A percentile compares a stretch with the other conserved stretches of the same genome.
These are phyloP conservation scores for Phytophthora melonis DNA, from an alignment of 352 stramenopile genomes.

Conservation along the genomic window DNA sequence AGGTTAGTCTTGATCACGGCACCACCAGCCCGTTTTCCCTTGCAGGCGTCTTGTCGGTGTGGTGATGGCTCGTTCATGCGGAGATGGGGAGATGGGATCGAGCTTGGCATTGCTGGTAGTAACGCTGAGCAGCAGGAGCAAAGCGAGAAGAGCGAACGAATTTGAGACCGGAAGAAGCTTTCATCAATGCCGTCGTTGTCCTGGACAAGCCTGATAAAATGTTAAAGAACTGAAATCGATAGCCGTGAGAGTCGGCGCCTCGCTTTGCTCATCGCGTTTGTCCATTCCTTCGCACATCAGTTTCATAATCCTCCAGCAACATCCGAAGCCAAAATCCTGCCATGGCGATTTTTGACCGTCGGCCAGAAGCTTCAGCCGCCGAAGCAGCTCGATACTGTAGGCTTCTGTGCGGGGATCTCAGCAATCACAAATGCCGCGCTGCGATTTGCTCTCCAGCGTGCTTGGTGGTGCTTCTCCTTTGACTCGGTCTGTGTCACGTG, in stretches of 20 bases:
- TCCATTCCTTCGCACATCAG: background rate
- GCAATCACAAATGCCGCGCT: background rate
- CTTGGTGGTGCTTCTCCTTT: too few relatives aligned
- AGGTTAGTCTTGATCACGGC: background rate
- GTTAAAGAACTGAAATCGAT: constrained; percentile 1
- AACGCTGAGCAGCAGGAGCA: background rate
- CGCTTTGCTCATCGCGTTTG: background rate
- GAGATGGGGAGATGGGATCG: background rate
- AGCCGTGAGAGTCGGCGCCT: background rate
- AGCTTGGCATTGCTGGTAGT: background rate
- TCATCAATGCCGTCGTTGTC: constrained; percentile 5
- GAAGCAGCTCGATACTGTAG: too few relatives aligned
- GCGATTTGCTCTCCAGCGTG: background rate
- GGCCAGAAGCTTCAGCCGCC: too few relatives aligned
- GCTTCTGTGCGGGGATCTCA: background rate
- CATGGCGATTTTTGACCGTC: too few relatives aligned
- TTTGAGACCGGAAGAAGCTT: constrained; percentile 5
- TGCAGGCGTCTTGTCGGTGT: background rate
- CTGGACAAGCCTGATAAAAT: background rate
- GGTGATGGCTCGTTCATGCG: constrained; percentile 1
- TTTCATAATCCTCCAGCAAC: background rate
- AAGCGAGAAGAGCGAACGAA: constrained; percentile 14
- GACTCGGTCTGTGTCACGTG: too few relatives aligned
- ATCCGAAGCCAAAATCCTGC: background rate
- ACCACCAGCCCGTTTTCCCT: background rate